phyloP scores from a whole-genome alignment of 1,284 basidiomycete genomes.

The Flammula alnicola region DNA sequence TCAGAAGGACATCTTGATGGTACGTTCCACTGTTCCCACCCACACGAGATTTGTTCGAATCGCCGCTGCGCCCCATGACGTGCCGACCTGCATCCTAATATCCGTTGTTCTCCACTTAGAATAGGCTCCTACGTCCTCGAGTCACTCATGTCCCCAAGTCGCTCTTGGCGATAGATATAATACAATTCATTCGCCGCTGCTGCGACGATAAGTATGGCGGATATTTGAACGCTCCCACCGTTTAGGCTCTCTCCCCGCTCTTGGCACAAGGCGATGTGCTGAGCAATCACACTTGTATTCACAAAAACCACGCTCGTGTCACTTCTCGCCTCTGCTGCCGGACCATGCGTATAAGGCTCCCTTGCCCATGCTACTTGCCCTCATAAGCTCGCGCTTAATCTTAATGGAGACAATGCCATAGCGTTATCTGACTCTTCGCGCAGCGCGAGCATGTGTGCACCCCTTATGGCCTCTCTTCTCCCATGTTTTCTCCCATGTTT shows the following conservation, averaged over 20 bases:
- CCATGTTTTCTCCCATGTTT: background rate
- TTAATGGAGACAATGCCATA: background rate
- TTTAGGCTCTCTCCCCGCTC: background rate
- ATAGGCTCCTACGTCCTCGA: background rate
- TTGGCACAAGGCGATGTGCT: background rate
- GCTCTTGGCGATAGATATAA: background rate
- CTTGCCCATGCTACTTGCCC: no score
- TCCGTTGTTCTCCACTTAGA: conserved; percentile 3
- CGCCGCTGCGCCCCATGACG: conserved; percentile 1
- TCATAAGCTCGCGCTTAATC: background rate
- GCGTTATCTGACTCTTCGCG: background rate
- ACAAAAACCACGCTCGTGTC: no score
- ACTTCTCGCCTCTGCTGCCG: background rate
- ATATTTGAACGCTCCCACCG: background rate
- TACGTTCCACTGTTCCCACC: no score
- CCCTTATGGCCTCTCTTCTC: no score
- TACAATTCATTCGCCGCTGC: no score
- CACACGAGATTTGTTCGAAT: background rate
- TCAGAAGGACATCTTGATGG: no score
- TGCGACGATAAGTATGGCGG: no score
- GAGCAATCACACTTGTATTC: no score
- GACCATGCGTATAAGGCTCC: no score
- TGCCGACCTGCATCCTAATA: background rate
- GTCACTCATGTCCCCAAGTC: background rate
- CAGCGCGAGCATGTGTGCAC: background rate